phyloP scores from a whole-genome alignment of 352 stramenopile species.

The Pythium rhizo-oryzae region DNA sequence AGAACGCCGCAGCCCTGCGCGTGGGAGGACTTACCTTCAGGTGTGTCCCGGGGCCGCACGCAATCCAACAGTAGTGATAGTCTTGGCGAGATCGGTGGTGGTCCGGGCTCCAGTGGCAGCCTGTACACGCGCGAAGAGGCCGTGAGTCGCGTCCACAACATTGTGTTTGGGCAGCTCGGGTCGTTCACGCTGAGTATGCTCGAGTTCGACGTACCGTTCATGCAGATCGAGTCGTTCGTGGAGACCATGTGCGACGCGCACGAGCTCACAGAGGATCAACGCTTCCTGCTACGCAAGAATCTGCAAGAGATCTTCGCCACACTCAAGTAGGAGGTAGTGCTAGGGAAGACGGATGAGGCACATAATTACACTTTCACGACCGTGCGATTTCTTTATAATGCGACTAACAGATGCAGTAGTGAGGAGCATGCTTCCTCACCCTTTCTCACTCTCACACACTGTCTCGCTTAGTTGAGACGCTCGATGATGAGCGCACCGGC shows the following conservation, averaged over 20 bases:
- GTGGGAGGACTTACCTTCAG: slow-evolving; percentile 77
- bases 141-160: slow-evolving; percentile 85
- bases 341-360: not conserved
- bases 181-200: slow-evolving; percentile 90
- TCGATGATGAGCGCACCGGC: slow-evolving; percentile 97
- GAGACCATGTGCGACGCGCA: slow-evolving; percentile 89
- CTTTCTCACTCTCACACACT: not conserved
- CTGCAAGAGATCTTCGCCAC: slow-evolving; percentile 73
- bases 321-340: slow-evolving; percentile 27
- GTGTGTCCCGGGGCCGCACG: slow-evolving; percentile 16
- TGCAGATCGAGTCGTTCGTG: slow-evolving; percentile 84
- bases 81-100: slow-evolving; percentile 3
- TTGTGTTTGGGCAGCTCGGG: slow-evolving; percentile 84
- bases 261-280: slow-evolving; percentile 85
- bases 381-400: not conserved
- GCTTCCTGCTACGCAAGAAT: slow-evolving; percentile 80
- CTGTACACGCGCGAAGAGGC: slow-evolving; percentile 73
- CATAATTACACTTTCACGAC: not conserved
- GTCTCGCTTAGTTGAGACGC: slow-evolving; percentile 55
- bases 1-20: slow-evolving; percentile 71
- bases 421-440: too few relatives aligned
- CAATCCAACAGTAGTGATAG: slow-evolving; percentile 6
- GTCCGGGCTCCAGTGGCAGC: not conserved
- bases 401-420: not conserved
- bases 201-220: slow-evolving; percentile 79